A percentile compares a stretch with the other conserved stretches of the same genome.
phyloP scores from a whole-genome alignment of 1,284 basidiomycete genomes.

The Sporisorium sorghi region DNA sequence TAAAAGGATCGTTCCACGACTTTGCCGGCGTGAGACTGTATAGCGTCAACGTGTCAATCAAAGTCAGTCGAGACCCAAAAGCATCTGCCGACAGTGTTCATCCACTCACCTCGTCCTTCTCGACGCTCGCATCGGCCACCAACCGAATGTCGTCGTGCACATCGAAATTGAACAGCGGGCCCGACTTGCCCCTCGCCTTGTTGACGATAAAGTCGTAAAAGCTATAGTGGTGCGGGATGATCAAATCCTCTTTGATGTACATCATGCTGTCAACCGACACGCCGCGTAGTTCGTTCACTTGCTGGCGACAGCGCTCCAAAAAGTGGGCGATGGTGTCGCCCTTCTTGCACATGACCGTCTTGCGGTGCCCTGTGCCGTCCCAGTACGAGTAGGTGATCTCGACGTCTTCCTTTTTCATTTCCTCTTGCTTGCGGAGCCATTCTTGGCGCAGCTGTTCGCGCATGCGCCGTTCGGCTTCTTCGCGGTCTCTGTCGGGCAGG shows the following conservation, averaged over 20 bases:
- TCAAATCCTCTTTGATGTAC: conserved; percentile 82
- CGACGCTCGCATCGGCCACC: conserved; percentile 91
- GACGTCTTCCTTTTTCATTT: conserved; percentile 87
- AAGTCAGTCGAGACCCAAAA: too few relatives aligned
- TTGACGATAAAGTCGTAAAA: conserved; percentile 99
- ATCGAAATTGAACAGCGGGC: conserved; percentile 97
- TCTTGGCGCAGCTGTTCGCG: conserved; percentile 88
- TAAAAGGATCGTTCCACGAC: conserved; percentile 96
- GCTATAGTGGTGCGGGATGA: conserved; percentile 82
- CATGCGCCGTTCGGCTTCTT: conserved; percentile 87
- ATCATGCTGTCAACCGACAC: conserved; percentile 95
- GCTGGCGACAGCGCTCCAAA: conserved; percentile 89
- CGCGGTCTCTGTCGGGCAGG: conserved; percentile 93
- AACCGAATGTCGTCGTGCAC: conserved; percentile 97
- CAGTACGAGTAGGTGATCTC: conserved; percentile 96
- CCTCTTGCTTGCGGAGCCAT: conserved; percentile 89
- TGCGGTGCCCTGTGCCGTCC: conserved; percentile 97
- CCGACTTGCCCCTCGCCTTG: conserved; percentile 97
- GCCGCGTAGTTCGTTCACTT: conserved; percentile 89
- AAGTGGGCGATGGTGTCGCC: conserved; percentile 91
- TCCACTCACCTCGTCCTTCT: conserved; percentile 82
- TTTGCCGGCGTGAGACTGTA: conserved; percentile 91
- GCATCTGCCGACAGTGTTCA: not conserved
- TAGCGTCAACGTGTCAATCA: not conserved
- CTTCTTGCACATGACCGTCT: conserved; percentile 95